Percentiles rank a stretch among this genome's conserved stretches.
Evolutionary conservation across 2,329 filamentous ascomycete species (phyloP).

Genomic region (Apiospora pterosperma): DNA sequence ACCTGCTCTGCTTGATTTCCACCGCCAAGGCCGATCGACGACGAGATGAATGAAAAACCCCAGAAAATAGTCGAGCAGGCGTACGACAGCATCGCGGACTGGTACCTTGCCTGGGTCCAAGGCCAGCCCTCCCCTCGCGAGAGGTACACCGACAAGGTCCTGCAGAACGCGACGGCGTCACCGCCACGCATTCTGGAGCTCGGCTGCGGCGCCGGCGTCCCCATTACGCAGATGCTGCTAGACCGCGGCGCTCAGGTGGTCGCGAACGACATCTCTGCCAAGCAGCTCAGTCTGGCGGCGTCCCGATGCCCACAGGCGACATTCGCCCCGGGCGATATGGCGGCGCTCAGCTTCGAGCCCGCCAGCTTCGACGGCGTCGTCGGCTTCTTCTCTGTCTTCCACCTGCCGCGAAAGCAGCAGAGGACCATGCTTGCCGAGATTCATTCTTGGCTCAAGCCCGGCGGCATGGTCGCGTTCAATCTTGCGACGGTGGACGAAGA

Average conservation of each 20-base stretch:
- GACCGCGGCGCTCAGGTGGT: slow-evolving; percentile 21
- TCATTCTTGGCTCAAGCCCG: slow-evolving; percentile 45
- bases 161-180: not conserved
- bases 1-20: not conserved
- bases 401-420: slow-evolving; percentile 51
- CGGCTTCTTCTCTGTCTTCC: slow-evolving; percentile 53
- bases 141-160: not conserved
- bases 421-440: slow-evolving; percentile 40
- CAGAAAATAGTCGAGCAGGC: slow-evolving; percentile 1
- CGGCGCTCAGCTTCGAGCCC: slow-evolving; percentile 25
- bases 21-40: not conserved
- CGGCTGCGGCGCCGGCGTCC: slow-evolving; percentile 38
- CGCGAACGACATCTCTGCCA: slow-evolving; percentile 39
- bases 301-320: slow-evolving; percentile 13
- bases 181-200: slow-evolving; percentile 33
- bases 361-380: slow-evolving; percentile 44
- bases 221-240: slow-evolving; percentile 32
- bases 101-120: slow-evolving; percentile 1
- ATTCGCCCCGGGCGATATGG: slow-evolving; percentile 37
- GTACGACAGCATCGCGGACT: slow-evolving; percentile 2
- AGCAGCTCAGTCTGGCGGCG: slow-evolving; percentile 32
- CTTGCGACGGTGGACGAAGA: slow-evolving; percentile 42
- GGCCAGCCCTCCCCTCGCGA: not conserved
- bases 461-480: slow-evolving; percentile 35
- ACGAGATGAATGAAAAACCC: not conserved